These are phyloP conservation scores for Podospora pseudocomata DNA, from an alignment of 495 filamentous ascomycete species.

Conservation along the genomic window DNA sequence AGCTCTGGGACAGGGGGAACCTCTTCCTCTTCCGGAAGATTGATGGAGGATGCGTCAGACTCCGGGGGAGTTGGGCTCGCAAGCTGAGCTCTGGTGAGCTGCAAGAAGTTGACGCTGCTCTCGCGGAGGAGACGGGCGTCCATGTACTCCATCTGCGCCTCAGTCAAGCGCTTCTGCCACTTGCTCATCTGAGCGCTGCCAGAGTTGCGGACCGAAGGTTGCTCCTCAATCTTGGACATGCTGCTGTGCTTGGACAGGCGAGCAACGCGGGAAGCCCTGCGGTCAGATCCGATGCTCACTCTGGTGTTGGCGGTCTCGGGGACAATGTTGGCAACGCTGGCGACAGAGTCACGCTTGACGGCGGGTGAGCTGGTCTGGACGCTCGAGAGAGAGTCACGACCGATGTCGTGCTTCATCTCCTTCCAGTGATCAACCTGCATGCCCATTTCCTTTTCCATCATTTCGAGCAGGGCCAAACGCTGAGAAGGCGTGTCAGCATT, in stretches of 20 bases:
- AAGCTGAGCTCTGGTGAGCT: constrained; percentile 39
- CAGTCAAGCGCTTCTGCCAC: constrained; percentile 35
- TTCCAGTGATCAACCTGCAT: constrained; percentile 50
- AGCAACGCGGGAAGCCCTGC: constrained; percentile 35
- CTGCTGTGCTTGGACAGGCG: constrained; percentile 30
- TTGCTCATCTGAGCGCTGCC: constrained; percentile 23
- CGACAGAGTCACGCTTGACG: constrained; percentile 24
- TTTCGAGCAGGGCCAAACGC: constrained; percentile 44
- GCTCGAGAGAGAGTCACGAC: constrained; percentile 47
- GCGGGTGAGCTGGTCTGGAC: constrained; percentile 35
- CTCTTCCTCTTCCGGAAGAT: constrained; percentile 21
- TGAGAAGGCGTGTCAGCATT: constrained; percentile 33
- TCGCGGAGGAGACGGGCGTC: constrained; percentile 38
- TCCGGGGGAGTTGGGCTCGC: constrained; percentile 52
- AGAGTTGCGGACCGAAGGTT: constrained; percentile 16
- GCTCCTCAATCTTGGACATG: constrained; percentile 23
- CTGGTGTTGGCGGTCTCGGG: constrained; percentile 22
- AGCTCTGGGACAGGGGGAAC: constrained; percentile 22
- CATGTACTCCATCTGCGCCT: constrained; percentile 45
- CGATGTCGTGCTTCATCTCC: constrained; percentile 45
- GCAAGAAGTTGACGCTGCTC: constrained; percentile 38
- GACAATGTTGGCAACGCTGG: constrained; percentile 12
- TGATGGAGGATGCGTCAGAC: constrained; percentile 33
- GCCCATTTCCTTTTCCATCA: constrained; percentile 53
- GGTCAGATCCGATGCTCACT: constrained; percentile 32